These are phyloP conservation scores for Martensiomyces pterosporus DNA, from an alignment of 192 early-diverging fungal genomes.

Conservation along the genomic window DNA sequence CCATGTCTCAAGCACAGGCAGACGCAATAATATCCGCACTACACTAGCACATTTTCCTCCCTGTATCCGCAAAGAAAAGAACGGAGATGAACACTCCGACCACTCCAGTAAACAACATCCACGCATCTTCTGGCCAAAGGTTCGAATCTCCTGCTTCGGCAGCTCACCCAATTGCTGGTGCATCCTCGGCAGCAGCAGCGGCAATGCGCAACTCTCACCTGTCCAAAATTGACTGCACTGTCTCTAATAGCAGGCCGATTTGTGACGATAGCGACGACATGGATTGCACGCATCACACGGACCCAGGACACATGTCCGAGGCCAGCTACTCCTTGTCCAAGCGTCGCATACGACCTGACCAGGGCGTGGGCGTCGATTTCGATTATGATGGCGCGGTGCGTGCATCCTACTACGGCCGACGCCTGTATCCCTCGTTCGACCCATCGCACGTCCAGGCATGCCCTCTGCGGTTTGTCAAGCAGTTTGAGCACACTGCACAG, in stretches of 20 bases:
- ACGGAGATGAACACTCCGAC: slow-evolving; percentile 19
- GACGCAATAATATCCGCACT: too few species aligned
- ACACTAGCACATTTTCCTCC: not conserved
- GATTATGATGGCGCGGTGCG: slow-evolving; percentile 38
- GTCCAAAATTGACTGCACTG: slow-evolving; percentile 14
- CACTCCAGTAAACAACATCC: slow-evolving; percentile 14
- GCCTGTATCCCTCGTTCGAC: slow-evolving; percentile 41
- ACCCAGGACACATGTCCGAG: slow-evolving; percentile 2
- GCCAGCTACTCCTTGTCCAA: slow-evolving; percentile 4
- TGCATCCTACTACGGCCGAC: slow-evolving; percentile 33
- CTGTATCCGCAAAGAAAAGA: not conserved
- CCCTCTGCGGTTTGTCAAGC: slow-evolving; percentile 37
- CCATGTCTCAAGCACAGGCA: too few species aligned
- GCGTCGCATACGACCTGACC: slow-evolving; percentile 4
- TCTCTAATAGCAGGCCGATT: slow-evolving; percentile 1
- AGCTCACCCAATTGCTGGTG: too few species aligned
- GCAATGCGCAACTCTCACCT: slow-evolving; percentile 14
- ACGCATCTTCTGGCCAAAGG: slow-evolving; percentile 1
- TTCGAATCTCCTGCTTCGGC: too few species aligned
- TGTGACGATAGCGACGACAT: slow-evolving; percentile 4
- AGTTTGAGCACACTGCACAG: slow-evolving; percentile 47
- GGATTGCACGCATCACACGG: slow-evolving; percentile 7
- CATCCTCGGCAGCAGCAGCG: slow-evolving; percentile 6
- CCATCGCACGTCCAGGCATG: slow-evolving; percentile 26
- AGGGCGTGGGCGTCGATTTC: slow-evolving; percentile 12